Evolutionary conservation across 345 rosid genomes (phyloP), one percentile per base, ranked within the genome.

Genomic region (Pugionium dolabratum): DNA sequence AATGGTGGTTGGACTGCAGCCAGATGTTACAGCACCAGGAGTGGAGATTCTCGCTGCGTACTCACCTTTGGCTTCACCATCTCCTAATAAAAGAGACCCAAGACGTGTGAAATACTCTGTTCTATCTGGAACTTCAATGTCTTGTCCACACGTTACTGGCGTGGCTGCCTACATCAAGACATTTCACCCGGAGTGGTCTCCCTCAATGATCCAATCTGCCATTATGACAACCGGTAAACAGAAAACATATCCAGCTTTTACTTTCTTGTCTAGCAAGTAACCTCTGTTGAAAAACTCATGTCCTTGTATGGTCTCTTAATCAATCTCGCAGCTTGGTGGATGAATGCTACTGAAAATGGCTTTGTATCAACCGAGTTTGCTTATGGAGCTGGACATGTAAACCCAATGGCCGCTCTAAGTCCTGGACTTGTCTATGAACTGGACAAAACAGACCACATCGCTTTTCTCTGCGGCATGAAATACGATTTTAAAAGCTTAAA

Each of bases 151-250:
- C 49, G 76, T 56, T 9, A 56, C 87, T 2, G 84, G 79, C 6
- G 69, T 54, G 44, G 84, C 84, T 7, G 79, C 86, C 4, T 74
- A 80, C 53, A 4, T 81, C 30, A 78, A 80, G 51, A 9, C 75
- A 0, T 59, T 71, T 50, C 77, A 82, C 54, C 82, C 88, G 1
- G 48, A 73, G 40, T 87, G 88, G 86, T 85, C 88, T 52, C 81
- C 86, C 39, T 63, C 90, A 0, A 59, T 78, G 7, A 80, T 84
- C 63, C 71, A 82, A 69, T 84, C 92, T 29, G 83, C 94, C 7
- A 61, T 85, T 37, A 80, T 83, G 88, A 85, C 88, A 9, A 82
- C 83, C 0, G 85, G 94, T 83, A 74, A 73, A 0, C 54, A 25
- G 39, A 55, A 30, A 0, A 28, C 6, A 18, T 11, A 31, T 42